Base-by-base conservation (phyloP, 1,284 basidiomycete species). In the Moniliophthora roreri region DNA sequence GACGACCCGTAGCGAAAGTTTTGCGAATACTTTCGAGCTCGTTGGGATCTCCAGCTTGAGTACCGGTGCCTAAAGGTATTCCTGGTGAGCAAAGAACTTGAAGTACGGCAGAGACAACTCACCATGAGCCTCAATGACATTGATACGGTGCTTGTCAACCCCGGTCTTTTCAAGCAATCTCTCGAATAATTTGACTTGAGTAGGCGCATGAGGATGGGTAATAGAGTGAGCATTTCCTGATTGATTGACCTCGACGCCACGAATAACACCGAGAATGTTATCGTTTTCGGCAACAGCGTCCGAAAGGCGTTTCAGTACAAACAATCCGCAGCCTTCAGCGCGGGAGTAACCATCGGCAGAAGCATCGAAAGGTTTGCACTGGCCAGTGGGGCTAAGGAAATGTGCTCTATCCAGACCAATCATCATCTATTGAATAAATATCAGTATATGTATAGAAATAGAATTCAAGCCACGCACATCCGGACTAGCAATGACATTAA, bases 271-370 rank as follows among this genome's bases (percentile, higher is more conserved):
- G 13, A 84, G 66, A 52, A 89, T 80, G 41, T 73, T 73, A 64
- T 89, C 87, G 57, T 83, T 77, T 63, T 87, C 85, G 6, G 69
- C 70, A 15, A 82, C 50, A 1, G 87, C 87, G 59, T 87, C 84
- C 0, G 74, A 71, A n/a, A 89, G 71, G 9, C 84, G 82, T 67
- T 89, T 89, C 24, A 89, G 67, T 4, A 89, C 77, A 60, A 89
- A 88, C 13, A 88, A 60, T 4, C 79, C 85, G 58, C 84, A 85
- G 2, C 87, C 87, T 63, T 89, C 87, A 16, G 78, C 69, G 46
- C 87, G 80, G 28, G 79, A 82, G 62, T 89, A 89, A 1, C 87
- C 87, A 60, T 89, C 82, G 0, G 87, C 87, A 1, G 80, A 76
- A 1, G 78, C 79, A 58, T 89, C 87, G 65, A 88, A 89, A 0